These are phyloP conservation scores for Saccharomycopsis hybrid DNA, from an alignment of 1,139 yeast genomes.

Conservation along the genomic window DNA sequence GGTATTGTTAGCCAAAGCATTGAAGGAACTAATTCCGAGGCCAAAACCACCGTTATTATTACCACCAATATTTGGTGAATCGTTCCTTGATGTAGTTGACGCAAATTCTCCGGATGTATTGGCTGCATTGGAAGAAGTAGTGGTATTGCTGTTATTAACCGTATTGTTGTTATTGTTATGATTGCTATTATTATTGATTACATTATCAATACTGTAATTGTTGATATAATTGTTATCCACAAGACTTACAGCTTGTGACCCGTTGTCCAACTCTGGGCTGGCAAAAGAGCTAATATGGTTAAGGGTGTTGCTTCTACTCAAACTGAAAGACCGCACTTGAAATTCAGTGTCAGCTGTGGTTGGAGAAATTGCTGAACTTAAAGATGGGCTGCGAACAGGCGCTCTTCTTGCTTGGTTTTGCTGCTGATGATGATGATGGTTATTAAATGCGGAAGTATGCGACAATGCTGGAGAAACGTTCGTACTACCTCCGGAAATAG, in stretches of 20 bases:
- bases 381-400: not conserved
- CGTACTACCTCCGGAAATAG: no score
- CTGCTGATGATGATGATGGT: no score
- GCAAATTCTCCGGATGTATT: not conserved
- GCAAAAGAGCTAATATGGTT: slow-evolving; percentile 7
- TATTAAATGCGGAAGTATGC: no score
- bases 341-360: slow-evolving; percentile 5
- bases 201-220: not conserved
- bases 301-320: slow-evolving; percentile 14
- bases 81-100: no score
- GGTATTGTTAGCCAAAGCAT: not conserved
- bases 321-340: slow-evolving; percentile 16
- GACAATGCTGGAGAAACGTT: no score
- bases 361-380: slow-evolving; percentile 9
- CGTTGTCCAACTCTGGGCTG: not conserved
- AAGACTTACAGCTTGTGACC: no score
- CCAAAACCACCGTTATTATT: not conserved
- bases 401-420: not conserved
- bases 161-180: not conserved
- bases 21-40: not conserved
- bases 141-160: not conserved
- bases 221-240: not conserved
- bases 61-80: no score
- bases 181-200: not conserved
- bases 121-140: not conserved